Evolutionary conservation across 148 eudicot genomes (phyloP).

Genomic region (Limonium bicolor): DNA sequence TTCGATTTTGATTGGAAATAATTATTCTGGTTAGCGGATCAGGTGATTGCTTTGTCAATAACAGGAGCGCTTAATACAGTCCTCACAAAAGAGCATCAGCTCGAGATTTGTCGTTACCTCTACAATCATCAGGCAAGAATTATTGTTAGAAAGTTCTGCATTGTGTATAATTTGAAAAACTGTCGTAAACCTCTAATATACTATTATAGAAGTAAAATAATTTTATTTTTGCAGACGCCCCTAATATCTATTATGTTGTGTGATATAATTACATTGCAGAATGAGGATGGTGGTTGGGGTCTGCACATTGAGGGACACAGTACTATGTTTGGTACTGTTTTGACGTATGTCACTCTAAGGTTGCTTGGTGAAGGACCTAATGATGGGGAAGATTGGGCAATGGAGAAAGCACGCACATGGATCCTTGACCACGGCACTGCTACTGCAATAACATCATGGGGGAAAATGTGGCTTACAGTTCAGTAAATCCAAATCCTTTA

Average conservation of each 20-base stretch:
- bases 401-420: conserved; percentile 85
- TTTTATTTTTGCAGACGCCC: too few species aligned
- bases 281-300: conserved; percentile 98
- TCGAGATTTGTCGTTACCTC: conserved; percentile 83
- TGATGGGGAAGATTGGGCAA: conserved; percentile 84
- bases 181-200: too few species aligned
- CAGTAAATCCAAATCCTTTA: conserved; percentile 16
- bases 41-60: conserved; percentile 74
- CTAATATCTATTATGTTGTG: too few species aligned
- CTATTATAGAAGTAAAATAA: too few species aligned
- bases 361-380: conserved; percentile 85
- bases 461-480: conserved; percentile 99
- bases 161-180: background rate
- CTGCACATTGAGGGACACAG: conserved; percentile 94
- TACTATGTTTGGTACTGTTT: conserved; percentile 90
- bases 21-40: conserved; percentile 12
- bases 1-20: conserved; percentile 5
- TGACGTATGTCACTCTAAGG: conserved; percentile 80
- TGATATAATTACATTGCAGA: conserved; percentile 50
- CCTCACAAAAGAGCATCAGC: conserved; percentile 65
- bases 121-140: conserved; percentile 86
- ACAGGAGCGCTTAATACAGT: conserved; percentile 88
- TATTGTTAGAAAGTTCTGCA: too few species aligned
- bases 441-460: conserved; percentile 92
- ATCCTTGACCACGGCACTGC: conserved; percentile 88